phyloP scores from a whole-genome alignment of 2,329 filamentous ascomycete genomes.

The Celoporthe dispersa region DNA sequence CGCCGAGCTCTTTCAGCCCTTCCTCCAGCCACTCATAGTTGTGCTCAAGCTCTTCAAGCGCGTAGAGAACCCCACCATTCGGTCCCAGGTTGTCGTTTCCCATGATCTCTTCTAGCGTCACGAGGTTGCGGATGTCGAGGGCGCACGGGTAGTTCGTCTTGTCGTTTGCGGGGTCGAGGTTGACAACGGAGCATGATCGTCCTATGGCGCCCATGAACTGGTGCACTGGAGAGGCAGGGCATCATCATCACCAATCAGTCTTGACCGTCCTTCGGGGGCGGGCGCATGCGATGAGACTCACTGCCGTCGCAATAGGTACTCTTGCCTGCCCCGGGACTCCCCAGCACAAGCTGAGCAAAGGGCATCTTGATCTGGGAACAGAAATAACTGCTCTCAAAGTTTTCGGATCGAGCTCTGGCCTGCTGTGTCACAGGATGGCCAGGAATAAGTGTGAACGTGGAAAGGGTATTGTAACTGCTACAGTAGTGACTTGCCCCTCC shows the following conservation, averaged over 20 bases:
- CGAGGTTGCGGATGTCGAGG: constrained; percentile 85
- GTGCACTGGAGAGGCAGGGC: constrained; percentile 64
- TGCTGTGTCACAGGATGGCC: neutral
- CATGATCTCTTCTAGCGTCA: constrained; percentile 96
- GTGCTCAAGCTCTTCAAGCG: constrained; percentile 90
- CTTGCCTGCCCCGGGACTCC: constrained; percentile 94
- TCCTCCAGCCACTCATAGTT: constrained; percentile 92
- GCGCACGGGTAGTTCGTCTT: constrained; percentile 86
- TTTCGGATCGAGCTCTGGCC: neutral
- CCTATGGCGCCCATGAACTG: constrained; percentile 97
- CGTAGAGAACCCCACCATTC: constrained; percentile 91
- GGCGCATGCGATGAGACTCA: constrained; percentile 43
- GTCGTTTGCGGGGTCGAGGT: constrained; percentile 97
- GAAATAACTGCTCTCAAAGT: neutral
- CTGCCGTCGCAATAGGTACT: constrained; percentile 98
- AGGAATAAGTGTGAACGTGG: neutral
- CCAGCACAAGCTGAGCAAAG: constrained; percentile 80
- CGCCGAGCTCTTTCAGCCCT: constrained; percentile 76
- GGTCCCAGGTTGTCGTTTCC: constrained; percentile 85
- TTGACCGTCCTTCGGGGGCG: constrained; percentile 9
- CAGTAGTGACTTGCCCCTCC: constrained; percentile 20
- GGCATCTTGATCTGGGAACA: constrained; percentile 49
- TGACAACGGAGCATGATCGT: constrained; percentile 91
- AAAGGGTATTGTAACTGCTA: neutral
- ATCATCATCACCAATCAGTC: constrained; percentile 5